Percentiles rank a stretch among this genome's conserved stretches.
Conservation (phyloP, 2,329 filamentous ascomycete genomes). For the Penicillium sp. region DNA sequence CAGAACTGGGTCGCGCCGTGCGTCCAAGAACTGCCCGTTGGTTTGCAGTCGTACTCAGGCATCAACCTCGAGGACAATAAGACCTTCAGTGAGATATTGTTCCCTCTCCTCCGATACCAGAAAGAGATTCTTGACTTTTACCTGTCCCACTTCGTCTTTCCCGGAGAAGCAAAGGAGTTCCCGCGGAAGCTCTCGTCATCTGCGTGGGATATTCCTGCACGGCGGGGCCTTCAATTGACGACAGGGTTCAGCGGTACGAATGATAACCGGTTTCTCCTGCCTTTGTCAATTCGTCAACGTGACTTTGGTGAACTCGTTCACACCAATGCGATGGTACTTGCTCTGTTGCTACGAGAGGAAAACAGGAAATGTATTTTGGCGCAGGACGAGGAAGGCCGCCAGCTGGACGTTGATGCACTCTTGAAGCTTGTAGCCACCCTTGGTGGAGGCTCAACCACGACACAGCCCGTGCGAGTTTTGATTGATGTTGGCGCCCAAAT, state of each 20-base stretch:
- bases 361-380: neutral
- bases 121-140: neutral
- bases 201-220: neutral
- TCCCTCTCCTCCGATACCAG: neutral
- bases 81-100: neutral
- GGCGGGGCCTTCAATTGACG: neutral
- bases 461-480: neutral
- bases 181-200: neutral
- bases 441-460: neutral
- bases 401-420: neutral
- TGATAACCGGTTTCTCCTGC: neutral
- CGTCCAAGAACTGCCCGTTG: neutral
- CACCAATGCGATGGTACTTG: neutral
- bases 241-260: neutral
- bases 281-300: neutral
- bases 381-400: neutral
- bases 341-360: neutral
- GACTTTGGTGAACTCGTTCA: neutral
- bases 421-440: neutral
- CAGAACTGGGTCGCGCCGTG: neutral
- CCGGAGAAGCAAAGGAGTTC: neutral
- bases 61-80: neutral
- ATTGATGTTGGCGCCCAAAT: neutral
- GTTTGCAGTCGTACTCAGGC: neutral
- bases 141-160: neutral